Evolutionary conservation across 2,329 filamentous ascomycete genomes (phyloP), one percentile per base, ranked within the genome.

Genomic region (Ophiocordyceps camponoti-saundersi): DNA sequence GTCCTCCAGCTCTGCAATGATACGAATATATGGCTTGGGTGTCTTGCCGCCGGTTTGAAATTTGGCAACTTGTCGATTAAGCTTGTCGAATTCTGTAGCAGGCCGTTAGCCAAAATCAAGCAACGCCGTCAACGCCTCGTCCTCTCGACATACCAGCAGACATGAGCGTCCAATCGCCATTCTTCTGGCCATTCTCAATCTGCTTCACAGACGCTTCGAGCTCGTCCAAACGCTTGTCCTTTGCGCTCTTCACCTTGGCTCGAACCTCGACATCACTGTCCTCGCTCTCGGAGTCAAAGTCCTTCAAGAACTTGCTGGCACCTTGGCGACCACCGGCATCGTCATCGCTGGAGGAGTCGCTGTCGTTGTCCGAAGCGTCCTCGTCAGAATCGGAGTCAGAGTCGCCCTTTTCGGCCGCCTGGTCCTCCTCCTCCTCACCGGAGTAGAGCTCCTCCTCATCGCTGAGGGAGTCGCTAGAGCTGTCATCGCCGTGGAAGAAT

Each of bases 121-220:
- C 7, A 29, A 11, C 4, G 26, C 11, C 26, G 11, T 11, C 8
- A 40, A 18, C 4, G 7, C n/a, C 15, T 18, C 16, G 12, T 39
- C 23, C 13, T 5, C n/a, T 8, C 22, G 4, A 59, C 81, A 59
- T 76, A 93, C 89, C 88, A 61, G 79, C 77, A 52, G 87, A 85
- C 56, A 96, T 93, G 52, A 90, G 81, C 55, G 83, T 85, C 92
- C 92, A 98, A 69, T 98, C 92, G 61, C 85, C 88, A 61, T 96
- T 98, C 75, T 94, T 96, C 67, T 92, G 76, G 51, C 86, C 89
- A 69, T 98, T 98, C 63, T 96, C 89, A 60, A 98, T 96, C 60
- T 84, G 70, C 65, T 84, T 83, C 59, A 96, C 85, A 42, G 82
- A 94, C 50, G 79, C 77, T 65, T 98, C 90, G 50, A 98, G 75